Percentiles rank a stretch among this genome's conserved stretches.
Conservation (phyloP, 176 grass and related monocot species). For the Otatea glauca region DNA sequence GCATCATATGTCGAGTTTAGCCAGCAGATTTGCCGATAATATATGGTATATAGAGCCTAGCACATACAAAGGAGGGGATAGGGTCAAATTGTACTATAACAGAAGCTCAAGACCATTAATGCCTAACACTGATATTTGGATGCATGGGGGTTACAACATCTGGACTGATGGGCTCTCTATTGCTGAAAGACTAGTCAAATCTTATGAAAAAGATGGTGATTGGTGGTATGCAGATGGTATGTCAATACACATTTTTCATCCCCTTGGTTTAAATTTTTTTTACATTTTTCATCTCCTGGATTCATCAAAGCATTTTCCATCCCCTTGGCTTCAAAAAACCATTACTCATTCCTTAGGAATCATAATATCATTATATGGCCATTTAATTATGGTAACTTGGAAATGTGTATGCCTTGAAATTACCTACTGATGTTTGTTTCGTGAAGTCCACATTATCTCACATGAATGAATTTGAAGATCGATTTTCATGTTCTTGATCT, state of each 20-base stretch:
- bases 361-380: not conserved
- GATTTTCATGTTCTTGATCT: conserved; percentile 22
- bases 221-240: conserved; percentile 87
- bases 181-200: conserved; percentile 55
- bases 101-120: conserved; percentile 68
- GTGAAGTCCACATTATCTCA: conserved; percentile 1
- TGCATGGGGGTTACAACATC: conserved; percentile 90
- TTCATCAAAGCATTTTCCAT: not conserved
- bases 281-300: too few relatives aligned
- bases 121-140: conserved; percentile 77
- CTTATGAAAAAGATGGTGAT: conserved; percentile 72
- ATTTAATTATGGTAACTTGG: conserved; percentile 21
- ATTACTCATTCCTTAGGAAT: not conserved
- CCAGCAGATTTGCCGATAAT: conserved; percentile 53
- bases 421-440: not conserved
- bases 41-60: conserved; percentile 79
- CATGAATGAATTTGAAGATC: not conserved
- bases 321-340: too few relatives aligned
- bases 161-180: conserved; percentile 85
- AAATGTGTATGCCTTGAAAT: conserved; percentile 10
- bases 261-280: too few relatives aligned
- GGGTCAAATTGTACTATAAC: conserved; percentile 81
- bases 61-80: conserved; percentile 73
- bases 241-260: conserved; percentile 28
- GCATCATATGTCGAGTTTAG: conserved; percentile 49